Evolutionary conservation across 1,139 yeast genomes (phyloP).

Genomic region (Arxiozyma slooffiae): DNA sequence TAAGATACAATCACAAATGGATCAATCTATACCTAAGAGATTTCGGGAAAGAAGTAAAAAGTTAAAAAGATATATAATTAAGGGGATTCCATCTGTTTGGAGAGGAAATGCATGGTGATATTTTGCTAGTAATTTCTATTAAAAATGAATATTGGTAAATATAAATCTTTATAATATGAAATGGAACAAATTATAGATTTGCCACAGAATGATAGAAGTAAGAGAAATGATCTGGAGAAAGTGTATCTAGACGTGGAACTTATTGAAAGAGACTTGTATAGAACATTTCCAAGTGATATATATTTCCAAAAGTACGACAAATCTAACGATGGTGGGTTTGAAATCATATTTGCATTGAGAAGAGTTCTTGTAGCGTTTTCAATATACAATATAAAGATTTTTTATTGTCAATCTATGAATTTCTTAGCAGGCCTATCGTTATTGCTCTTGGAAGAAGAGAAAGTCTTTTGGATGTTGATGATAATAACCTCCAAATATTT

Average conservation of each 20-base stretch:
- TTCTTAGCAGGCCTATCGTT: slow-evolving; percentile 80
- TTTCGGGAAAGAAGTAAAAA: slow-evolving; percentile 83
- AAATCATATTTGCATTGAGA: slow-evolving; percentile 60
- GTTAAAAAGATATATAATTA: slow-evolving; percentile 69
- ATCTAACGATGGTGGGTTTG: slow-evolving; percentile 40
- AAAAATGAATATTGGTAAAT: slow-evolving; percentile 60
- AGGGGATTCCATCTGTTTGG: slow-evolving; percentile 96
- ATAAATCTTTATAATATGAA: slow-evolving; percentile 50
- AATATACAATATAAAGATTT: slow-evolving; percentile 77
- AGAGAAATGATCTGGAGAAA: slow-evolving; percentile 26
- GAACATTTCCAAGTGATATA: slow-evolving; percentile 90
- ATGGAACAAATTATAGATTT: slow-evolving; percentile 13
- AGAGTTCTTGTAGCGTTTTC: slow-evolving; percentile 80
- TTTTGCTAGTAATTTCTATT: slow-evolving; percentile 72
- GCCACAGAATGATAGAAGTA: slow-evolving; percentile 31
- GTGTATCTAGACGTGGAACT: slow-evolving; percentile 59
- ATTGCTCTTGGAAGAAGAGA: slow-evolving; percentile 79
- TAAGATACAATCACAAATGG: slow-evolving; percentile 39
- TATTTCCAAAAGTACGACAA: slow-evolving; percentile 45
- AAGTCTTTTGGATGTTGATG: slow-evolving; percentile 91
- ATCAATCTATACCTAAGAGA: slow-evolving; percentile 27
- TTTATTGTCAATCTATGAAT: slow-evolving; percentile 91
- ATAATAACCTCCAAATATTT: slow-evolving; percentile 75
- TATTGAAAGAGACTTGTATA: slow-evolving; percentile 81
- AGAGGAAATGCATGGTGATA: slow-evolving; percentile 95